Evolutionary conservation across 164 flowering plant species (phyloP).

Genomic region (Liriodendron chinense): DNA sequence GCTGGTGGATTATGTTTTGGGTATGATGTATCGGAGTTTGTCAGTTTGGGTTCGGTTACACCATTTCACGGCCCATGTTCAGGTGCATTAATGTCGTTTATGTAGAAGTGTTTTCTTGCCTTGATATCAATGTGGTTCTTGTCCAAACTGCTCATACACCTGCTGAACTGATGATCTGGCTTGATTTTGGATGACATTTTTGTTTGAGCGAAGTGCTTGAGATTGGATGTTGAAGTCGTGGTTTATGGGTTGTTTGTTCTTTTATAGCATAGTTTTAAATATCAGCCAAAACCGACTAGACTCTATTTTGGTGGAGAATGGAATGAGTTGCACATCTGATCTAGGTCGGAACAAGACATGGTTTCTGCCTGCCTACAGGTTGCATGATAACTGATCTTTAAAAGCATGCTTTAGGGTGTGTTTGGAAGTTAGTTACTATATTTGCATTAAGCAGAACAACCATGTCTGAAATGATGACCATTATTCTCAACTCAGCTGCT

Average conservation of each 20-base stretch:
- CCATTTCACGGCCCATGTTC: not conserved
- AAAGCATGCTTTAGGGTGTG: not conserved
- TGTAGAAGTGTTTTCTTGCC: not conserved
- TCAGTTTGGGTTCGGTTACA: not conserved
- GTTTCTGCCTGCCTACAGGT: too few relatives aligned
- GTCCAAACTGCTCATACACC: not conserved
- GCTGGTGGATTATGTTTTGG: too few relatives aligned
- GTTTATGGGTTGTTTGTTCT: not conserved
- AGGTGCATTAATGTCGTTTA: not conserved
- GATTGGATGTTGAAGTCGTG: not conserved
- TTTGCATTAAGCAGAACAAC: not conserved
- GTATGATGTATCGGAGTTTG: not conserved
- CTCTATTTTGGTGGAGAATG: not conserved
- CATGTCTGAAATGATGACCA: too few relatives aligned
- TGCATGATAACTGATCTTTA: too few relatives aligned
- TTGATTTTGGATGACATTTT: not conserved
- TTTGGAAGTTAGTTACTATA: conserved; percentile 3
- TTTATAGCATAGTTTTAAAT: not conserved
- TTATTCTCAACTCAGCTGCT: too few relatives aligned
- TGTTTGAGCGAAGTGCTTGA: not conserved
- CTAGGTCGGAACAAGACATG: too few relatives aligned
- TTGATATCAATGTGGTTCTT: not conserved
- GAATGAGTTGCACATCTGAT: not conserved
- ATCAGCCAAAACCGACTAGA: not conserved
- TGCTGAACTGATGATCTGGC: not conserved